phyloP scores from a whole-genome alignment of 2,329 filamentous ascomycete species.

The Microsporum canis region DNA sequence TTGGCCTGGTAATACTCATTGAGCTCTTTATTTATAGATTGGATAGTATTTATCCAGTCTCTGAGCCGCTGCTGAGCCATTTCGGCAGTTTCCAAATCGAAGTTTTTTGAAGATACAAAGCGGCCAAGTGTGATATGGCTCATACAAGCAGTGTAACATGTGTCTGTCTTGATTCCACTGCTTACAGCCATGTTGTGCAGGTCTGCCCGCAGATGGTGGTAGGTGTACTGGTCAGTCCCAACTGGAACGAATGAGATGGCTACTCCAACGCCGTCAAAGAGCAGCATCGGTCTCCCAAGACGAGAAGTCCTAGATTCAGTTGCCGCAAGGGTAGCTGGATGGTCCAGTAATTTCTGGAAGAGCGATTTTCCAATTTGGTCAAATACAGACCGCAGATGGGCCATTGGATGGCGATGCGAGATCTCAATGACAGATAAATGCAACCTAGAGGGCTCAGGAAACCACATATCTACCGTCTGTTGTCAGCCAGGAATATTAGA shows the following conservation, averaged over 20 bases:
- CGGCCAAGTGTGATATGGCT: conserved; percentile 9
- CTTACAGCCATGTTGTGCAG: conserved; percentile 6
- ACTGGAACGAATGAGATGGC: conserved; percentile 7
- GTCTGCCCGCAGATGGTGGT: conserved; percentile 9
- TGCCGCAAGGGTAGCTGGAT: conserved; percentile 1
- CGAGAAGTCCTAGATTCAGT: not conserved
- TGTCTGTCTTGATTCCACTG: conserved; percentile 7
- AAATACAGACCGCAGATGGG: conserved; percentile 6
- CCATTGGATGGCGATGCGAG: conserved; percentile 9
- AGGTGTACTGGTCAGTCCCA: conserved; percentile 4
- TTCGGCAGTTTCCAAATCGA: conserved; percentile 1
- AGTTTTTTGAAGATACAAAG: conserved; percentile 5
- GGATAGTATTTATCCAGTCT: conserved; percentile 6
- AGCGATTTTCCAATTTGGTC: conserved; percentile 2
- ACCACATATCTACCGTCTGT: conserved; percentile 8
- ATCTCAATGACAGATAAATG: conserved; percentile 9
- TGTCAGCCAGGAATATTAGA: not conserved
- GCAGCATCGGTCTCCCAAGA: conserved; percentile 9
- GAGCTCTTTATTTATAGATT: conserved; percentile 6
- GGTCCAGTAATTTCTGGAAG: conserved; percentile 7
- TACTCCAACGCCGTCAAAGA: conserved; percentile 8
- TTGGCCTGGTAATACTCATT: not conserved
- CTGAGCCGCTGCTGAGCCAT: not conserved
- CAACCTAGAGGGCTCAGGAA: conserved; percentile 7
- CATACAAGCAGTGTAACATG: conserved; percentile 11